Conservation (phyloP, 106 monocot genomes). For the Acanthochlamys bracteata region DNA sequence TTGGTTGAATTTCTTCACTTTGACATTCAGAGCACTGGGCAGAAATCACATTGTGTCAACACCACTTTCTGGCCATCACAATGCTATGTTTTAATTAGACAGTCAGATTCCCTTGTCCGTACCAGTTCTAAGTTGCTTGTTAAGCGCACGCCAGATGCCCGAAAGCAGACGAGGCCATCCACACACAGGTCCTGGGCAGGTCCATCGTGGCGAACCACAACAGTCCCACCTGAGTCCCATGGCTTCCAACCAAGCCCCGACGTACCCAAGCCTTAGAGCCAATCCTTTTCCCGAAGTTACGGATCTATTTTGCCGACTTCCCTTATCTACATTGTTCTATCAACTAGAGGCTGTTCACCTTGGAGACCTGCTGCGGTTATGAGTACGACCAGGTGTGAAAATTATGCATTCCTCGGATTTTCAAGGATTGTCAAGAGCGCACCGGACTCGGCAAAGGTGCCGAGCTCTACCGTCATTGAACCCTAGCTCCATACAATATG, state of each 20-base stretch:
- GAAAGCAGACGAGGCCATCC: constrained; percentile 2
- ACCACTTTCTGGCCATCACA: not conserved
- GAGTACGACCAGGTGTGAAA: constrained; percentile 20
- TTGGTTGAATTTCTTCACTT: not conserved
- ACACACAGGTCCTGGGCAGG: constrained; percentile 15
- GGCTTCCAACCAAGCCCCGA: too few species aligned
- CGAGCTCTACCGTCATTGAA: constrained; percentile 1
- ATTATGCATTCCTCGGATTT: constrained; percentile 24
- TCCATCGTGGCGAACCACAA: too few species aligned
- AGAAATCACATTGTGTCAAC: constrained; percentile 8
- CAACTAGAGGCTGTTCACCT: constrained; percentile 29
- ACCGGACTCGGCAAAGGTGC: not conserved
- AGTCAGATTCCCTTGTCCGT: constrained; percentile 20
- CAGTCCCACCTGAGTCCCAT: too few species aligned
- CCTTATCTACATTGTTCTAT: constrained; percentile 33
- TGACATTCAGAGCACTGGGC: constrained; percentile 6
- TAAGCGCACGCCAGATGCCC: constrained; percentile 15
- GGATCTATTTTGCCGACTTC: constrained; percentile 32
- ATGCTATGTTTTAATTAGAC: constrained; percentile 11
- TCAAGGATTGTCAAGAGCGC: constrained; percentile 9
- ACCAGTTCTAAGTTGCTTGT: constrained; percentile 18
- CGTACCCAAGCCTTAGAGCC: constrained; percentile 29
- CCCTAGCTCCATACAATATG: constrained; percentile 11
- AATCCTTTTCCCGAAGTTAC: constrained; percentile 31
- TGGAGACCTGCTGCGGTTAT: constrained; percentile 31